phyloP scores from a whole-genome alignment of 2,329 filamentous ascomycete genomes.

The Graphiopsis chlorocephala region DNA sequence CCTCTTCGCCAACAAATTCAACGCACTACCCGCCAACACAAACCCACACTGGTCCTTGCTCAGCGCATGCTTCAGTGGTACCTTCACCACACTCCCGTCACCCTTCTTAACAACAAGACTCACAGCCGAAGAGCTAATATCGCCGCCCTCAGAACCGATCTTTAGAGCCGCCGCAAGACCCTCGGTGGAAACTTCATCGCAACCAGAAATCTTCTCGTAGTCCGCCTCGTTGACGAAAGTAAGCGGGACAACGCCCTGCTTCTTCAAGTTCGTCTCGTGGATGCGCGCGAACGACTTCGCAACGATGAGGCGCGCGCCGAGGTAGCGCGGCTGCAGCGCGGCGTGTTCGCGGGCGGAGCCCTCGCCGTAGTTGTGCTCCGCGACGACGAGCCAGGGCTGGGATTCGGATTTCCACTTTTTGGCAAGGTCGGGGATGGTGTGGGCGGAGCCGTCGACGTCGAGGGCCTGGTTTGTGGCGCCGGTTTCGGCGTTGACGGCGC shows the following conservation, averaged over 20 bases:
- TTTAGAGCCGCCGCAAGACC: slow-evolving; percentile 80
- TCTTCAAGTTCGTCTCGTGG: slow-evolving; percentile 95
- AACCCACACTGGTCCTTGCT: slow-evolving; percentile 89
- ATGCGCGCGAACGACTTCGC: slow-evolving; percentile 87
- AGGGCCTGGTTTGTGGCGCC: slow-evolving; percentile 90
- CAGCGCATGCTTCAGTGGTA: slow-evolving; percentile 83
- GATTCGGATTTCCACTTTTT: slow-evolving; percentile 74
- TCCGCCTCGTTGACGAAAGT: slow-evolving; percentile 86
- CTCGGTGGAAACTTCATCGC: slow-evolving; percentile 78
- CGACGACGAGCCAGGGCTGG: slow-evolving; percentile 86
- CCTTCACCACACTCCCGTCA: slow-evolving; percentile 61
- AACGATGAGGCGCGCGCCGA: slow-evolving; percentile 79
- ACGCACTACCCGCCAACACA: slow-evolving; percentile 85
- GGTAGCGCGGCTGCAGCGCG: slow-evolving; percentile 84
- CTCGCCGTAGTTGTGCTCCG: slow-evolving; percentile 96
- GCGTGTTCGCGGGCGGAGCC: slow-evolving; percentile 87
- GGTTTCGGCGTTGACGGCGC: slow-evolving; percentile 86
- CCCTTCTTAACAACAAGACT: slow-evolving; percentile 52
- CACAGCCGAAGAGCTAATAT: slow-evolving; percentile 44
- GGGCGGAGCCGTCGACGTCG: slow-evolving; percentile 68
- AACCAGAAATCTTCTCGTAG: slow-evolving; percentile 78
- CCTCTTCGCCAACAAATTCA: slow-evolving; percentile 81
- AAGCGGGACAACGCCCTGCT: slow-evolving; percentile 92
- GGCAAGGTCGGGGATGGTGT: slow-evolving; percentile 82
- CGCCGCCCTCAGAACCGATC: slow-evolving; percentile 70